A percentile compares a stretch with the other conserved stretches of the same genome.
Evolutionary conservation across 2,329 filamentous ascomycete genomes (phyloP).

Genomic region (Hypoxylon sp.): DNA sequence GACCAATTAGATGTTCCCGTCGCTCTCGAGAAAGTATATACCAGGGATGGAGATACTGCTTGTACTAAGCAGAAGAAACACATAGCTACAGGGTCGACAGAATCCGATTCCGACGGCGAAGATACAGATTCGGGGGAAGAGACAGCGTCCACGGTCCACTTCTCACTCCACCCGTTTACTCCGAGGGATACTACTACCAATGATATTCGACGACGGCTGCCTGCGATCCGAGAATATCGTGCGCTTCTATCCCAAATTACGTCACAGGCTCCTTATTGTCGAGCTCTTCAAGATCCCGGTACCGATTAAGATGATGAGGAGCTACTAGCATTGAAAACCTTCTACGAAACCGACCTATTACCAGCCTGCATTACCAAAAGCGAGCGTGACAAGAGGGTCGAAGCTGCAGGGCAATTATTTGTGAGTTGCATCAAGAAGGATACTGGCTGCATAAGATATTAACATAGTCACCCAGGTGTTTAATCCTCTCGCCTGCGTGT

Average conservation of each 20-base stretch:
- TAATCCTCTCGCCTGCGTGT: background rate
- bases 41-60: background rate
- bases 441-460: background rate
- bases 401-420: background rate
- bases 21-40: background rate
- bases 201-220: background rate
- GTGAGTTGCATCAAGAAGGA: background rate
- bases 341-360: background rate
- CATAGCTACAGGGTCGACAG: slow-evolving; percentile 38
- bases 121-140: background rate
- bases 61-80: slow-evolving; percentile 44
- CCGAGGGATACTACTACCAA: background rate
- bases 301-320: background rate
- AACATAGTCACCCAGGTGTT: background rate
- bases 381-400: background rate
- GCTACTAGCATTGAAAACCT: background rate
- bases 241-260: background rate
- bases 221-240: background rate
- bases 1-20: background rate
- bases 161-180: background rate
- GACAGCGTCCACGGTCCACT: background rate
- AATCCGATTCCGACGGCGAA: background rate
- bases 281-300: background rate
- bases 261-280: background rate
- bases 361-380: background rate